Evolutionary conservation across 108 stramenopile species (phyloP), one percentile per base, ranked within the genome.

Genomic region (Cyclotella choctawhatcheeana): DNA sequence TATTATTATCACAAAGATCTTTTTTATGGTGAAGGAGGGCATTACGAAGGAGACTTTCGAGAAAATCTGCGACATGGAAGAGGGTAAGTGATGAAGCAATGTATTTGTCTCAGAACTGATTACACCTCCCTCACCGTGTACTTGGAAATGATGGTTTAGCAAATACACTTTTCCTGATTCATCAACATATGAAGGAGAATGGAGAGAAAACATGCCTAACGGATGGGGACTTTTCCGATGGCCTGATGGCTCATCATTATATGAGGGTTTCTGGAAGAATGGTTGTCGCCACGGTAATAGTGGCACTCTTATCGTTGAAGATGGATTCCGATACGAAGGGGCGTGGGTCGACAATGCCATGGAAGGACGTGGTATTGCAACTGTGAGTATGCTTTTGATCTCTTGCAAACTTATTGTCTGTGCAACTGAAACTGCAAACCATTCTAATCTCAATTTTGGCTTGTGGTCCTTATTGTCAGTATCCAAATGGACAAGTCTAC

Each of bases 301-400:
- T 51, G 96, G 96, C 8, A 60, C 85, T 26, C 76, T 97, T 50
- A 74, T 84, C 22, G 80, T 82, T 6, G 67, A 89, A 16, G 89
- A 93, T 76, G 93, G 96, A 0, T 93, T 93, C 70, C 61, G 75
- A 6, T 97, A 97, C 69, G 94, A 96, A 67, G 97, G 97, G 6
- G 82, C 77, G 45, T 97, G 94, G 94, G 85, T 86, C 10, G 74
- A 86, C 35, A 95, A 94, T 79, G 76, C 86, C 5, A 96, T 96
- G 93, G 94, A 95, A 64, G 97, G 97, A 7, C 73, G 85, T 20
- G 97, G 97, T n/a, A 69, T 74, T 6, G 88, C 89, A 12, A 74
- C 67, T 7, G 61, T 63, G 26, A 63, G 61, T 45, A 21, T 25
- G n/a, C 5, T 5, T n/a, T 37, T n/a, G 3, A 3, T 27, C 35